A percentile compares a stretch with the other conserved stretches of the same genome.
Conservation (phyloP, 1,284 basidiomycete species). For the Ceratobasidium sp. region DNA sequence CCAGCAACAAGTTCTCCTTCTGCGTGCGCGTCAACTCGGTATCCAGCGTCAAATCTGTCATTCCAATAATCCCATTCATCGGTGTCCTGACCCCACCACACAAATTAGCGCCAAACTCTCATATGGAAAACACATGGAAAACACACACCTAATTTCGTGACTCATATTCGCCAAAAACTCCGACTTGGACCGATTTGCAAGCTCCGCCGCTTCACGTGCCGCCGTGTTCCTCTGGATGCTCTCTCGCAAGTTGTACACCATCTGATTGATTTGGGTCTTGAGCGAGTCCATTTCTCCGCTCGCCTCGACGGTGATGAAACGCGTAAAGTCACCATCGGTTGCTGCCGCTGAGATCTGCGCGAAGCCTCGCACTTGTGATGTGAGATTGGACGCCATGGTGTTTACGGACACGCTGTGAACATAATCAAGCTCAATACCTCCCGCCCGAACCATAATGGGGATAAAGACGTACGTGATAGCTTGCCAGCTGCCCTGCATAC, state of each 20-base stretch:
- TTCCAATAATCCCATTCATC: conserved; percentile 99
- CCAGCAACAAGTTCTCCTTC: conserved; percentile 94
- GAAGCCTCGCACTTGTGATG: conserved; percentile 98
- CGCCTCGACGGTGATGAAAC: conserved; percentile 99
- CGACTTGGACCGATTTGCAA: conserved; percentile 95
- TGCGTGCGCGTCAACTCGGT: conserved; percentile 89
- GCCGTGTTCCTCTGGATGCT: conserved; percentile 99
- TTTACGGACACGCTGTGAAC: conserved; percentile 81
- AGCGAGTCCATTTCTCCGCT: conserved; percentile 99
- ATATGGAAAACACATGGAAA: conserved; percentile 17
- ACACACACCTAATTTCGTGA: conserved; percentile 87
- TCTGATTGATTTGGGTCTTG: conserved; percentile 99
- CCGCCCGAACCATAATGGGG: conserved; percentile 50
- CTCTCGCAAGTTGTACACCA: conserved; percentile 98
- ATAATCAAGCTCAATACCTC: conserved; percentile 35
- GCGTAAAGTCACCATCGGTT: conserved; percentile 98
- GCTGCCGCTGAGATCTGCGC: conserved; percentile 99
- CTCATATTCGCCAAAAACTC: conserved; percentile 99
- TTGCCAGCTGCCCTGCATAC: conserved; percentile 98
- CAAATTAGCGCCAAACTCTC: neutral
- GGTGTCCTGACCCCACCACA: conserved; percentile 73
- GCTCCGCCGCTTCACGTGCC: conserved; percentile 95
- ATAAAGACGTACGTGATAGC: conserved; percentile 88
- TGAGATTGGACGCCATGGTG: conserved; percentile 96
- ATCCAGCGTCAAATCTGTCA: conserved; percentile 98